Evolutionary conservation across 2,329 filamentous ascomycete genomes (phyloP).

Genomic region (Trichoderma polysporum): DNA sequence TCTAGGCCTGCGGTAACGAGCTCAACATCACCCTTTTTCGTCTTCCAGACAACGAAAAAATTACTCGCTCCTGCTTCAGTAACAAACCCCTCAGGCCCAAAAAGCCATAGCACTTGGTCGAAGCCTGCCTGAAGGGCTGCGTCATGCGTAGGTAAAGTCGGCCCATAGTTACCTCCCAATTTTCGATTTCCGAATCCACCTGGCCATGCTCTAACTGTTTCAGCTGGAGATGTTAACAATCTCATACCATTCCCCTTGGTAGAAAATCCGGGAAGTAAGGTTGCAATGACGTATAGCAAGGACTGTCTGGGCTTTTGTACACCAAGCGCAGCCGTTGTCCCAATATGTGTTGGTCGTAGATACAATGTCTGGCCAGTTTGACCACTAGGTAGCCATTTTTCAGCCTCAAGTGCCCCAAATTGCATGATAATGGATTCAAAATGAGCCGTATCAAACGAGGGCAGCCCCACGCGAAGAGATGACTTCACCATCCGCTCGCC

Average conservation of each 20-base stretch:
- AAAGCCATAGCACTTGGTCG: conserved; percentile 89
- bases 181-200: conserved; percentile 92
- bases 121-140: conserved; percentile 73
- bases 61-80: conserved; percentile 92
- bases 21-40: conserved; percentile 51
- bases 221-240: conserved; percentile 74
- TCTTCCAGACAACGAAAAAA: conserved; percentile 81
- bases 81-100: conserved; percentile 71
- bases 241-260: conserved; percentile 58
- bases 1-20: conserved; percentile 81
- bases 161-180: conserved; percentile 90
- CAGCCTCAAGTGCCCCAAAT: conserved; percentile 69
- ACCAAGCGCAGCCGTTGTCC: conserved; percentile 74
- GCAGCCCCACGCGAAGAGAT: conserved; percentile 67
- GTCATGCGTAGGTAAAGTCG: conserved; percentile 74
- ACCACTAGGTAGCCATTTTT: conserved; percentile 74
- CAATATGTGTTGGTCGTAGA: conserved; percentile 83
- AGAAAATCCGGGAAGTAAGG: conserved; percentile 54
- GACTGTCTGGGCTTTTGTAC: conserved; percentile 78
- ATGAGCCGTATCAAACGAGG: conserved; percentile 67
- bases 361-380: conserved; percentile 73
- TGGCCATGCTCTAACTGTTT: conserved; percentile 87
- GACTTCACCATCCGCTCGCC: conserved; percentile 63
- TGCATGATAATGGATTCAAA: conserved; percentile 71
- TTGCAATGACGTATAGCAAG: conserved; percentile 78